Conservation (phyloP, 176 grass and related monocot species). For the Leersia perrieri region DNA sequence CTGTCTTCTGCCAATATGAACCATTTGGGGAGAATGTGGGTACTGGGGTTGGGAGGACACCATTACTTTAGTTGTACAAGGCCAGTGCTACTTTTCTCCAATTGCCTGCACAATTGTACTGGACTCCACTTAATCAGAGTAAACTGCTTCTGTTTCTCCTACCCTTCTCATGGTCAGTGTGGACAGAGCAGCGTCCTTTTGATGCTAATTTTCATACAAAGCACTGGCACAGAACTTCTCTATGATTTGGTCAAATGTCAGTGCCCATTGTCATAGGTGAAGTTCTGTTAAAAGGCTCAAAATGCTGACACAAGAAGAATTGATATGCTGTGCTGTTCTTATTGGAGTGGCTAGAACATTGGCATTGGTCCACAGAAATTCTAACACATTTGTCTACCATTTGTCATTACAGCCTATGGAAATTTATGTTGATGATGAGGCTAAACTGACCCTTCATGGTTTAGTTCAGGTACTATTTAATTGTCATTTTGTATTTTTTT, state of each 20-base stretch:
- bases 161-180: slow-evolving; percentile 30
- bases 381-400: slow-evolving; percentile 63
- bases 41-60: slow-evolving; percentile 13
- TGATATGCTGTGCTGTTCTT: slow-evolving; percentile 55
- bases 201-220: slow-evolving; percentile 11
- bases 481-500: neutral
- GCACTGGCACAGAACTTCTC: slow-evolving; percentile 24
- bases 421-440: slow-evolving; percentile 86
- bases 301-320: slow-evolving; percentile 24
- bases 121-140: slow-evolving; percentile 10
- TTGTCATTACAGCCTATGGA: slow-evolving; percentile 86
- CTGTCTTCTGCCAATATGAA: slow-evolving; percentile 17
- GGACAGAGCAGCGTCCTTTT: slow-evolving; percentile 25
- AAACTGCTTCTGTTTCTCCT: slow-evolving; percentile 38
- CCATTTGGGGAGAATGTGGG: neutral
- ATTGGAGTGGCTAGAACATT: slow-evolving; percentile 57
- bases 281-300: slow-evolving; percentile 37
- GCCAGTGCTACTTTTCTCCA: slow-evolving; percentile 13
- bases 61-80: slow-evolving; percentile 13
- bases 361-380: slow-evolving; percentile 44
- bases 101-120: neutral
- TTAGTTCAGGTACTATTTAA: slow-evolving; percentile 57
- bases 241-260: neutral
- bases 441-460: slow-evolving; percentile 75
- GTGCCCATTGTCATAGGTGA: slow-evolving; percentile 29